phyloP scores from a whole-genome alignment of 2,329 filamentous ascomycete species.

The Colletotrichum tabaci region DNA sequence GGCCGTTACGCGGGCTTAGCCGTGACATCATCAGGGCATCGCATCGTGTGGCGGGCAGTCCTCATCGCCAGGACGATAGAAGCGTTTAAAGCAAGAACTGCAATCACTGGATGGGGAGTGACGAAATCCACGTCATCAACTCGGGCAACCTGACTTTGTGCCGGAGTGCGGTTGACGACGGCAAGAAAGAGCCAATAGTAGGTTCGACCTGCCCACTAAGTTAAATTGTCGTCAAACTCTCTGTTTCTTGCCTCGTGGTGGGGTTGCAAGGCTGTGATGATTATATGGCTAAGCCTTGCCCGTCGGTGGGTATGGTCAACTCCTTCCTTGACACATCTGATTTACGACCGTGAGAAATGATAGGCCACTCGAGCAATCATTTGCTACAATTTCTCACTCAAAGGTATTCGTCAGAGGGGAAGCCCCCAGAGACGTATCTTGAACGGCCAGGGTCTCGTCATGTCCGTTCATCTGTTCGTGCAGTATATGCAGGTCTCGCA shows the following conservation, averaged over 20 bases:
- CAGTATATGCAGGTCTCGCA: not conserved
- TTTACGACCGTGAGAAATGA: not conserved
- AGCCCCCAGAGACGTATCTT: not conserved
- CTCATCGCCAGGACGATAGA: not conserved
- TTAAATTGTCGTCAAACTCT: not conserved
- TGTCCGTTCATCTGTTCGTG: no score
- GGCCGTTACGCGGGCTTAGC: constrained; percentile 31
- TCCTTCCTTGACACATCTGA: not conserved
- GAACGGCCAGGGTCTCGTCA: not conserved
- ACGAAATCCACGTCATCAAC: constrained; percentile 16
- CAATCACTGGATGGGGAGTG: not conserved
- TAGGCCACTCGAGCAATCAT: not conserved
- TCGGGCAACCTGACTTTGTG: not conserved
- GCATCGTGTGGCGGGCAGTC: not conserved
- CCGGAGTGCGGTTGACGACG: no score
- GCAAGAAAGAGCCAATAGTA: not conserved
- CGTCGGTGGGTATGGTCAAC: not conserved
- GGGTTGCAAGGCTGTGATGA: not conserved
- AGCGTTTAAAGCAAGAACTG: not conserved
- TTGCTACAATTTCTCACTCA: not conserved
- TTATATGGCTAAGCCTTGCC: not conserved
- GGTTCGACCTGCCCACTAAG: not conserved
- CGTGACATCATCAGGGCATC: constrained; percentile 5
- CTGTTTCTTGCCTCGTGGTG: not conserved
- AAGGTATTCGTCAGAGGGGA: not conserved